phyloP scores from a whole-genome alignment of 495 filamentous ascomycete species.

The Aspergillus haitiensis region DNA sequence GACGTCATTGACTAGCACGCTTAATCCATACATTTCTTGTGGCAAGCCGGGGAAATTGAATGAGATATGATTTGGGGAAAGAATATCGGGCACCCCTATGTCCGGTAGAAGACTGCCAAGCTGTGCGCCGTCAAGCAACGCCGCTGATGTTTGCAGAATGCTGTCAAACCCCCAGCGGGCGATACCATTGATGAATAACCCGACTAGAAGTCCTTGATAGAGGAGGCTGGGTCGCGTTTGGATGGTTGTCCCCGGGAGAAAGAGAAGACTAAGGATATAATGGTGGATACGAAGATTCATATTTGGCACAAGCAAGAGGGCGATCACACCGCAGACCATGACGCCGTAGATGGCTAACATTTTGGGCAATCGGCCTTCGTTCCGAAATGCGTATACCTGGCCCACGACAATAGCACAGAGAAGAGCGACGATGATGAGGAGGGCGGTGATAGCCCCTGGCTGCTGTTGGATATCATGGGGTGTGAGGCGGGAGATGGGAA shows the following conservation, averaged over 20 bases:
- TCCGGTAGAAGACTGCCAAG: constrained; percentile 49
- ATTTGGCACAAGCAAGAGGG: constrained; percentile 54
- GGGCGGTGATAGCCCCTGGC: constrained; percentile 67
- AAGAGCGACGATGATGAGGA: constrained; percentile 60
- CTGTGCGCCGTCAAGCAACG: constrained; percentile 50
- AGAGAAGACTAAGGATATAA: constrained; percentile 61
- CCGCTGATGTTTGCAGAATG: constrained; percentile 58
- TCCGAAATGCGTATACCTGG: constrained; percentile 67
- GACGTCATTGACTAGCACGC: constrained; percentile 61
- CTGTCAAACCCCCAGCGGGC: constrained; percentile 65
- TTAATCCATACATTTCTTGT: constrained; percentile 52
- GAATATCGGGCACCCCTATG: constrained; percentile 37
- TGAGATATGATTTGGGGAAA: constrained; percentile 40
- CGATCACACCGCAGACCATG: constrained; percentile 41
- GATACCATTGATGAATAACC: constrained; percentile 65
- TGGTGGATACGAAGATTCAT: constrained; percentile 66
- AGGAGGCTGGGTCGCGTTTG: constrained; percentile 58
- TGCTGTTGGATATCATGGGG: constrained; percentile 72
- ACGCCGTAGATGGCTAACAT: constrained; percentile 68
- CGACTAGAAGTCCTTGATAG: constrained; percentile 63
- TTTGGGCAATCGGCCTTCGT: constrained; percentile 61
- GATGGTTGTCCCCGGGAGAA: constrained; percentile 57
- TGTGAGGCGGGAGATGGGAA: constrained; percentile 75
- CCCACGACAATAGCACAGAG: constrained; percentile 52
- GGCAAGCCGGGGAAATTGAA: constrained; percentile 47